Base-by-base conservation (phyloP, 306 rosid species). In the Elaeagnus macrophylla region DNA sequence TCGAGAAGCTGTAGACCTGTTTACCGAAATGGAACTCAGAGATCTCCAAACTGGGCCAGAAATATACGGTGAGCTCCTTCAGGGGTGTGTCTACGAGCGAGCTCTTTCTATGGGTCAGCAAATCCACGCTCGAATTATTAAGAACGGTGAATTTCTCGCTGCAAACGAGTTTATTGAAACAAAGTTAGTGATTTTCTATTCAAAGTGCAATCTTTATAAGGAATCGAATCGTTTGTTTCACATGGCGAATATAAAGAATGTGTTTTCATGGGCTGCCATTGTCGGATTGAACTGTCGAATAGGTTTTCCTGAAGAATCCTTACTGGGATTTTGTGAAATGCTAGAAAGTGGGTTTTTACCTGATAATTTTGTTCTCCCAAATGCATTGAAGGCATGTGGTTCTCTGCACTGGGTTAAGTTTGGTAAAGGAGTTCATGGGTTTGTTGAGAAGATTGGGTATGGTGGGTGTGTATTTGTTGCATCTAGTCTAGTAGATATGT, bases 231-330 rank as follows among this genome's bases (percentile, higher is more conserved):
- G 67, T 42, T 67, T 83, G 60, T 89, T 86, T 64, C 58, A 56
- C 49, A 59, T 61, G 11, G 49, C 74, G 11, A 61, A 10, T 2
- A 50, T 56, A 12, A 78, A 65, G 66, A 86, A 77, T 43, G 77
- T 77, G 36, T 90, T 81, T 71, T 83, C 97, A 37, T 89, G 88
- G 94, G 90, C 95, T 53, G 94, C 94, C 35, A 74, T 86, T 10
- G 54, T 89, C 45, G 88, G 88, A 9, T 19, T 86, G 57, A 84
- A 73, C 38, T 71, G 88, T 53, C 72, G 95, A 45, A 66, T 46
- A 32, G 86, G 88, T 5, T 62, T 70, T 0, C 56, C 45, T 36
- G 57, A 64, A 17, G 90, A 83, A 47, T 86, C 94, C 11, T 70
- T 83, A 56, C 40, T 66, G 43, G 60, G 77, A 46, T 78, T 63